Evolutionary conservation across 495 filamentous ascomycete species (phyloP), one percentile per base, ranked within the genome.

Genomic region (Hypomontagnella monticulosa): DNA sequence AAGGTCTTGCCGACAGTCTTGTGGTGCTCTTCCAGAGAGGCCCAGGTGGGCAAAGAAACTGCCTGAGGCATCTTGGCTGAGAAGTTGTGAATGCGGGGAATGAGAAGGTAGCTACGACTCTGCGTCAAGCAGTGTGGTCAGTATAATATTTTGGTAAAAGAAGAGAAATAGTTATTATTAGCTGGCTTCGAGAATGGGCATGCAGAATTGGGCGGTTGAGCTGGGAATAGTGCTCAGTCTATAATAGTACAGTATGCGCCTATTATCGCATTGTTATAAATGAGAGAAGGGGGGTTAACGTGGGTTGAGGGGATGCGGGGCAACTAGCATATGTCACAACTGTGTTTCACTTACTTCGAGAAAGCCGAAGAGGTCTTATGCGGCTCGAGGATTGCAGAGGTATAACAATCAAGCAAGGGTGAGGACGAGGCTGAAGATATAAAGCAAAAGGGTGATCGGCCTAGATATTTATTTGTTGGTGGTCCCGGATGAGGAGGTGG

Each of bases 21-120:
- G 80, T 95, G 92, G 79, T 98, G 96, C 65, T 90, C 83, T 80
- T 96, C 89, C 75, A 98, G 92, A 70, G 88, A 82, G 75, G 89
- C 82, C 95, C 95, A 99, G 63, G 93, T 87, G 48, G 86, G 78
- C 57, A 97, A 87, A 50, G 92, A 88, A 70, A 85, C 90, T 56
- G 93, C 88, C 80, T 95, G 93, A 60, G 82, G 78, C 81, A 85
- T 84, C 38, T 59, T 73, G 55, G n/a, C 18, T 57, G 7, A 7
- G 19, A 14, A 19, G 14, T 54, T 0, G 34, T 4, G 23, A 16
- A n/a, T 18, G n/a, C 12, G 36, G 14, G 34, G 20, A 6, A 38
- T 44, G 32, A 30, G 14, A 4, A 30, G 18, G 15, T 12, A 10
- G 23, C 2, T 40, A 18, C 37, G 50, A 11, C 11, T 56, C 60